A percentile compares a stretch with the other conserved stretches of the same genome.
phyloP scores from a whole-genome alignment of 768 basidiomycete genomes.

The Kwoniella dejecticola region DNA sequence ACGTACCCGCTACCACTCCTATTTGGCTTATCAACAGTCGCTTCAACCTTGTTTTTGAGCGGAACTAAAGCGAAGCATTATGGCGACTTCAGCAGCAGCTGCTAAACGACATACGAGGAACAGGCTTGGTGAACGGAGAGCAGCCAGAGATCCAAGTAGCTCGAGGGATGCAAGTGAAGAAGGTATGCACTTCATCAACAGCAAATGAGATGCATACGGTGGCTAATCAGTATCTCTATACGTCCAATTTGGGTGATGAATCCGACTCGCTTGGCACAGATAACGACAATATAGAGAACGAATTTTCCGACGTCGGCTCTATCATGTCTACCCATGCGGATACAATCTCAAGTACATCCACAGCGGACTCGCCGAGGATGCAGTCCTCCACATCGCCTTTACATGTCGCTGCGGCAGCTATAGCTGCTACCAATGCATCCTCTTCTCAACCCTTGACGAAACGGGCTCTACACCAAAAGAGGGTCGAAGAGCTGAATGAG shows the following conservation, averaged over 20 bases:
- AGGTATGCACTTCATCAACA: conserved; percentile 48
- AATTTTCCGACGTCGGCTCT: conserved; percentile 47
- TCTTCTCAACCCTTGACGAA: conserved; percentile 1
- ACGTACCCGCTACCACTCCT: neutral
- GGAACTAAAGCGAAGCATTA: neutral
- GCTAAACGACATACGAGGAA: conserved; percentile 34
- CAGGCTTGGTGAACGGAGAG: conserved; percentile 32
- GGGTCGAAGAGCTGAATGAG: conserved; percentile 39
- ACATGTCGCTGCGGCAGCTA: conserved; percentile 8
- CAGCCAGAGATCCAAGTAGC: conserved; percentile 35
- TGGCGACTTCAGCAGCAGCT: conserved; percentile 18
- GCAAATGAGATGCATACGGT: too few relatives aligned
- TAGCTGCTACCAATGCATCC: neutral
- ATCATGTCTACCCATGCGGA: conserved; percentile 30
- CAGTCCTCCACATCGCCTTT: conserved; percentile 1
- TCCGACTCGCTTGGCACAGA: neutral
- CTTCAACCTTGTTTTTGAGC: neutral
- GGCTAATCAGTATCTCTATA: too few relatives aligned
- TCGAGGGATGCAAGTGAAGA: conserved; percentile 56
- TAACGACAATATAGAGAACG: conserved; percentile 25
- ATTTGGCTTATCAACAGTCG: too few relatives aligned
- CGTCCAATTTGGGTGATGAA: too few relatives aligned
- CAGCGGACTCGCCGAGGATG: conserved; percentile 25
- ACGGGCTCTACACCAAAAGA: conserved; percentile 19
- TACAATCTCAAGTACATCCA: conserved; percentile 20